Percentiles rank a stretch among this genome's conserved stretches.
Evolutionary conservation across 768 basidiomycete species (phyloP).

Genomic region (Obba rivulosa): DNA sequence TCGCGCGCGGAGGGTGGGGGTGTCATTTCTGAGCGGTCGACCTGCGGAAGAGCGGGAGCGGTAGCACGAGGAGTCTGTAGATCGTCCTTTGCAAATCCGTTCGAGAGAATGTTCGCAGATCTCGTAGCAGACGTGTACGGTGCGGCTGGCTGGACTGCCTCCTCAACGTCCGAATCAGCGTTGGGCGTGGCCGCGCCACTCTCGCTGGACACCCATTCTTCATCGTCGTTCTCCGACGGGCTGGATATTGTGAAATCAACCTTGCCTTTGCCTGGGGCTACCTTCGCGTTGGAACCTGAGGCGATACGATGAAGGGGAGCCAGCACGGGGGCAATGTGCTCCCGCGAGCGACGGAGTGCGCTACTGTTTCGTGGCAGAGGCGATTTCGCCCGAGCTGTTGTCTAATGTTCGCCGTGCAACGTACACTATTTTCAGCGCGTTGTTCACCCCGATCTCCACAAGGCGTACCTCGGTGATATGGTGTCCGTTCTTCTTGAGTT

Average conservation of each 20-base stretch:
- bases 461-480: constrained; percentile 39
- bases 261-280: constrained; percentile 29
- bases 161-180: constrained; percentile 38
- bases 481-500: constrained; percentile 42
- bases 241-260: constrained; percentile 56
- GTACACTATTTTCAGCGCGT: constrained; percentile 5
- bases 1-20: constrained; percentile 11
- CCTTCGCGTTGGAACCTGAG: constrained; percentile 6
- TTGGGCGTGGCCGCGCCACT: constrained; percentile 66
- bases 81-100: constrained; percentile 16
- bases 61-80: constrained; percentile 26
- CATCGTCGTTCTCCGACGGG: constrained; percentile 41
- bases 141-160: constrained; percentile 15
- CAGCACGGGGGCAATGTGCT: constrained; percentile 17
- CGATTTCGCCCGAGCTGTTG: constrained; percentile 14
- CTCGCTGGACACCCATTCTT: constrained; percentile 73
- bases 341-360: constrained; percentile 20
- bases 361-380: constrained; percentile 20
- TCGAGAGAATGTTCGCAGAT: constrained; percentile 6
- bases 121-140: constrained; percentile 8
- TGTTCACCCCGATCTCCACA: background rate
- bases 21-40: constrained; percentile 11
- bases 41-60: constrained; percentile 16
- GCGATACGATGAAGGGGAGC: constrained; percentile 4
- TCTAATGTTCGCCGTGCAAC: constrained; percentile 9